A percentile compares a stretch with the other conserved stretches of the same genome.
Evolutionary conservation across 2,329 filamentous ascomycete species (phyloP).

Genomic region (Fusarium bulbicola): DNA sequence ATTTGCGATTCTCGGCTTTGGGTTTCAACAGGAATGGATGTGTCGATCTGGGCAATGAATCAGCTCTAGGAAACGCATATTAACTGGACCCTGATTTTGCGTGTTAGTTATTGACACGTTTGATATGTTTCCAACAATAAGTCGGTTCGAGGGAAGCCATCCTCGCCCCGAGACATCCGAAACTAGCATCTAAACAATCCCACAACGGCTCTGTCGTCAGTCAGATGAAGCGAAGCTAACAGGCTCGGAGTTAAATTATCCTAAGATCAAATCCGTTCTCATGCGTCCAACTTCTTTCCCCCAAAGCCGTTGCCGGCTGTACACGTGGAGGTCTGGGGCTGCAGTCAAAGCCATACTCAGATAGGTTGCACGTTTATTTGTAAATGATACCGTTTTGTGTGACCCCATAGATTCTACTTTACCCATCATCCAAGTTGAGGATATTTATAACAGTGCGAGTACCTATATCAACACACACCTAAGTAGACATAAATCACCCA

Average conservation of each 20-base stretch:
- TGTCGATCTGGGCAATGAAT: slow-evolving; percentile 5
- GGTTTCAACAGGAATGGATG: neutral
- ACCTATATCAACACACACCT: neutral
- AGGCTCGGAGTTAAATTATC: slow-evolving; percentile 1
- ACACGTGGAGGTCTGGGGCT: slow-evolving; percentile 27
- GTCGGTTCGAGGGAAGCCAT: neutral
- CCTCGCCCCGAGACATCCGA: slow-evolving; percentile 25
- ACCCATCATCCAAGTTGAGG: neutral
- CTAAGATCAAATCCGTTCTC: neutral
- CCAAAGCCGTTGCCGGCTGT: neutral
- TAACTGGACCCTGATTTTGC: neutral
- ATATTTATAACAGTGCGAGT: neutral
- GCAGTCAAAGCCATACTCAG: slow-evolving; percentile 7
- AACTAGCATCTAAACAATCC: neutral
- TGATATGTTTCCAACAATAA: neutral
- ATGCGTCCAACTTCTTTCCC: slow-evolving; percentile 8
- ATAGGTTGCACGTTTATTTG: neutral
- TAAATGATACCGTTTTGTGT: neutral
- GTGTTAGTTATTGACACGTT: neutral
- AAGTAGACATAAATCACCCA: neutral
- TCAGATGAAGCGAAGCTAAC: slow-evolving; percentile 5
- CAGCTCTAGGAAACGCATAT: neutral
- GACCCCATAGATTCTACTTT: neutral
- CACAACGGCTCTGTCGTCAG: neutral
- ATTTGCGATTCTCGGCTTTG: slow-evolving; percentile 1